These are phyloP conservation scores for Xylaria digitata DNA, from an alignment of 2,329 filamentous ascomycete genomes.

Conservation along the genomic window DNA sequence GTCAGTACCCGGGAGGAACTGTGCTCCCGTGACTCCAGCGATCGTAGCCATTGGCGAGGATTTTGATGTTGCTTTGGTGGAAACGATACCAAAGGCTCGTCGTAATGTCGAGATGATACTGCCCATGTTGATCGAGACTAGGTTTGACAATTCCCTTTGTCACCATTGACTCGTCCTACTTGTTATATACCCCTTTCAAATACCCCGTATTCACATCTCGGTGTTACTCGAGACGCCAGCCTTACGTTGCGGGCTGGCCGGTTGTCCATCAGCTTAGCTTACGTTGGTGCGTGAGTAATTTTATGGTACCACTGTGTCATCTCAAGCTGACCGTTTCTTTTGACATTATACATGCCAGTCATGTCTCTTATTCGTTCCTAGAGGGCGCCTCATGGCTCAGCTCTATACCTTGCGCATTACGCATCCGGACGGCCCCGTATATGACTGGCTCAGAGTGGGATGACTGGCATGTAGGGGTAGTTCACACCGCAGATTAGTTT, in stretches of 20 bases:
- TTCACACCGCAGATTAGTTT: background rate
- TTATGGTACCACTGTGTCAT: constrained; percentile 14
- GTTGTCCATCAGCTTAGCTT: constrained; percentile 38
- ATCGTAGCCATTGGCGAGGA: constrained; percentile 42
- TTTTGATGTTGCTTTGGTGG: background rate
- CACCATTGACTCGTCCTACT: background rate
- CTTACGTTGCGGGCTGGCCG: constrained; percentile 22
- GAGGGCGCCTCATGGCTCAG: constrained; percentile 13
- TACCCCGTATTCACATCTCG: background rate
- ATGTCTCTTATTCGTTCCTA: constrained; percentile 2
- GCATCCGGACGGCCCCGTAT: constrained; percentile 11
- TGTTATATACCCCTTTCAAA: constrained; percentile 26
- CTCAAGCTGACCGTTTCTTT: constrained; percentile 21
- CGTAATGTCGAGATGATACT: constrained; percentile 30
- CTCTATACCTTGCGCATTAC: constrained; percentile 5
- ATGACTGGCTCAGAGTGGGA: constrained; percentile 5
- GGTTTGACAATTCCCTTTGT: background rate
- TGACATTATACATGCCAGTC: background rate
- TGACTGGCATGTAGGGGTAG: background rate
- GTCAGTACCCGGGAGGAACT: constrained; percentile 41
- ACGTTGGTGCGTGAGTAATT: constrained; percentile 22
- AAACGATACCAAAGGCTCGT: constrained; percentile 3
- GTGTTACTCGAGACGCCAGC: constrained; percentile 4
- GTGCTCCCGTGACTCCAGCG: constrained; percentile 42
- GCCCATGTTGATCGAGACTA: constrained; percentile 18